These are phyloP conservation scores for Sporothrix globosa DNA, from an alignment of 2,329 filamentous ascomycete species.

Conservation along the genomic window DNA sequence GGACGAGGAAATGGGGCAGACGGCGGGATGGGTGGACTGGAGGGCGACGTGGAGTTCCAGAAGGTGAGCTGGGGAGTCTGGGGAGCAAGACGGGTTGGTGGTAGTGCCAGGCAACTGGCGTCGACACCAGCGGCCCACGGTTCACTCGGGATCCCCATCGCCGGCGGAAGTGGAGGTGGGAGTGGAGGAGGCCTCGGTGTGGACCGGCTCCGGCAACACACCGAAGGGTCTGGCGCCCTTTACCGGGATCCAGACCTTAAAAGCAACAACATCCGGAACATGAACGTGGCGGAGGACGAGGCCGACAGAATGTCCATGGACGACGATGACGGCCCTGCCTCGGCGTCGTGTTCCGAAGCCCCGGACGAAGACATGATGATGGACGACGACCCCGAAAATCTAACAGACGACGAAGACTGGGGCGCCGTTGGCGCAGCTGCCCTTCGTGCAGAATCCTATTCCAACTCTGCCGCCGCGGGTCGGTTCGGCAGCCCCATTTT, in stretches of 20 bases:
- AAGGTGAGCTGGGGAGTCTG: conserved; percentile 98
- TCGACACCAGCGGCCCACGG: conserved; percentile 47
- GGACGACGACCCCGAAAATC: conserved; percentile 78
- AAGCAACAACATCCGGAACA: conserved; percentile 47
- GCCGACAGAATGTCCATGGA: conserved; percentile 94
- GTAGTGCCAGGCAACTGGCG: conserved; percentile 40
- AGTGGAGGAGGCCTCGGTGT: conserved; percentile 46
- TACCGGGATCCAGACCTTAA: conserved; percentile 63
- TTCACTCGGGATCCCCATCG: conserved; percentile 61
- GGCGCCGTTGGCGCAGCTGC: conserved; percentile 84
- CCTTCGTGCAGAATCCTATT: conserved; percentile 69
- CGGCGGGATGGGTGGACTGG: conserved; percentile 56
- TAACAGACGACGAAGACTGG: conserved; percentile 97
- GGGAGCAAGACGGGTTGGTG: conserved; percentile 71
- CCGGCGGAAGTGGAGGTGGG: conserved; percentile 44
- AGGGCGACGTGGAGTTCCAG: conserved; percentile 80
- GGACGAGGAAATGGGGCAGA: conserved; percentile 65
- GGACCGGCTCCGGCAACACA: conserved; percentile 55
- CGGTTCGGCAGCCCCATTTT: conserved; percentile 54
- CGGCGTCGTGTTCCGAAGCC: conserved; percentile 76
- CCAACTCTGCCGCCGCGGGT: conserved; percentile 54
- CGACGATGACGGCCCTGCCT: conserved; percentile 69
- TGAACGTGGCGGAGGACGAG: conserved; percentile 77
- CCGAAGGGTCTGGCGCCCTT: conserved; percentile 70
- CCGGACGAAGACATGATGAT: conserved; percentile 63